A percentile compares a stretch with the other conserved stretches of the same genome.
Evolutionary conservation across 306 rosid genomes (phyloP).

Genomic region (Lithocarpus polystachyus): DNA sequence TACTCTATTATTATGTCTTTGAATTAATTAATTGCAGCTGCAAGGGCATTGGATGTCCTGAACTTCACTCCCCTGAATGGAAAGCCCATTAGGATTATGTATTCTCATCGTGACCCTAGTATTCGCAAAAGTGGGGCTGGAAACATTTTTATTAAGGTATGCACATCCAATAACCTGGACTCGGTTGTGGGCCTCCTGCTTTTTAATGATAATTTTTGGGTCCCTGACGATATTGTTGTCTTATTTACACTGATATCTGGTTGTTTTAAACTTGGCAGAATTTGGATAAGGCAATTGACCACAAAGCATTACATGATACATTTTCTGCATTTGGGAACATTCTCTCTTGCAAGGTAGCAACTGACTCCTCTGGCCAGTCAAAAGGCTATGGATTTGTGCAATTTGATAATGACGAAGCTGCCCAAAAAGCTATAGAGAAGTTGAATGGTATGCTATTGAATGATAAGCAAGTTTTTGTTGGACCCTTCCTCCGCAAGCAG

Average conservation of each 20-base stretch:
- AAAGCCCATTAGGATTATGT: slow-evolving; percentile 83
- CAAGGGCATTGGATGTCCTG: slow-evolving; percentile 86
- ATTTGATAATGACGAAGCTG: slow-evolving; percentile 87
- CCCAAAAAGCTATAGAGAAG: slow-evolving; percentile 81
- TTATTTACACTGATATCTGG: slow-evolving; percentile 13
- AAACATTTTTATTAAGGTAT: slow-evolving; percentile 93
- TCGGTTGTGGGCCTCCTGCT: neutral
- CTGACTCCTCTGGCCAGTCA: slow-evolving; percentile 81
- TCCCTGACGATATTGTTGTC: slow-evolving; percentile 2
- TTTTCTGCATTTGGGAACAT: slow-evolving; percentile 85
- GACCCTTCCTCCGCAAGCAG: slow-evolving; percentile 98
- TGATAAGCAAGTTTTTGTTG: slow-evolving; percentile 95
- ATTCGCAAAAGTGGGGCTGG: slow-evolving; percentile 94
- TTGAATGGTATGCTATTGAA: slow-evolving; percentile 95
- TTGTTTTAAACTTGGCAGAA: slow-evolving; percentile 53
- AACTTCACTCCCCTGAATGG: slow-evolving; percentile 83
- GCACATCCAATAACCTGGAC: neutral
- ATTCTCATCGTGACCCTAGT: slow-evolving; percentile 95
- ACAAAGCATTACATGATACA: slow-evolving; percentile 90
- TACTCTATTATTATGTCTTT: neutral
- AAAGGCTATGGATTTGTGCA: slow-evolving; percentile 98
- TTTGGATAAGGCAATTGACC: slow-evolving; percentile 92
- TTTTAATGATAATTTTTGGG: neutral
- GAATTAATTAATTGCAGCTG: slow-evolving; percentile 51
- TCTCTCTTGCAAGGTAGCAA: slow-evolving; percentile 96